phyloP scores from a whole-genome alignment of 768 basidiomycete species.

The Kwoniella sp. region DNA sequence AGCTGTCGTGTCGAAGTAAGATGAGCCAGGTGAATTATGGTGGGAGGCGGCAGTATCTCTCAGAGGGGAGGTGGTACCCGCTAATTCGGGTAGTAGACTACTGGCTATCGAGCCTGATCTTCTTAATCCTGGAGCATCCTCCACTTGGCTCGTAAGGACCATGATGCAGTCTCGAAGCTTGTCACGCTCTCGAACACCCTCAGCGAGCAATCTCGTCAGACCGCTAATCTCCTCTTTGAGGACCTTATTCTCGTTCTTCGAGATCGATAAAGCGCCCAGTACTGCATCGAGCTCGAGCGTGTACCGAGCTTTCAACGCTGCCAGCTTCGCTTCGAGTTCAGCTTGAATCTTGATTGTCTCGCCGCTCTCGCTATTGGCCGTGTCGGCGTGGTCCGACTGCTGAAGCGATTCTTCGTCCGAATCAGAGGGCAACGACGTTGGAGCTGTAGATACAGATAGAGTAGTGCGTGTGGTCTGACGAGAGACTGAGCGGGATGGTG shows the following conservation, averaged over 20 bases:
- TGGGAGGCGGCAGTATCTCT: not conserved
- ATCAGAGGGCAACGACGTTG: conserved; percentile 12
- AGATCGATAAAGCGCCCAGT: conserved; percentile 14
- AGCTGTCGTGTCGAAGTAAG: not conserved
- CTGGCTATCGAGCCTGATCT: conserved; percentile 5
- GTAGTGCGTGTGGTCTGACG: conserved; percentile 9
- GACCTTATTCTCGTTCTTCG: conserved; percentile 14
- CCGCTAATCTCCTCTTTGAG: conserved; percentile 22
- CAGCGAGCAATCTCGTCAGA: conserved; percentile 6
- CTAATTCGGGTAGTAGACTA: conserved; percentile 17
- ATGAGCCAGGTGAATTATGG: not conserved
- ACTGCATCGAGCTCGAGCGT: conserved; percentile 28
- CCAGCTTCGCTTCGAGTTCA: conserved; percentile 13
- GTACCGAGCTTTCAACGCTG: conserved; percentile 16
- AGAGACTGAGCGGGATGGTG: conserved; percentile 14
- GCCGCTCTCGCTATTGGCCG: not conserved
- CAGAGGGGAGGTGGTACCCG: not conserved
- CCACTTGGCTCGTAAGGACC: not conserved
- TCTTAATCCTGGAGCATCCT: not conserved
- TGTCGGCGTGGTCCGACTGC: not conserved
- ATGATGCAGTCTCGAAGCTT: conserved; percentile 11
- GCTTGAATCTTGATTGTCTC: not conserved
- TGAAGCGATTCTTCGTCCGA: conserved; percentile 1
- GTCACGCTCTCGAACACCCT: conserved; percentile 16
- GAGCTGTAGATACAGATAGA: conserved; percentile 11